A percentile compares a stretch with the other conserved stretches of the same genome.
Evolutionary conservation across 2,329 filamentous ascomycete genomes (phyloP).

Genomic region (Colletotrichum sp.): DNA sequence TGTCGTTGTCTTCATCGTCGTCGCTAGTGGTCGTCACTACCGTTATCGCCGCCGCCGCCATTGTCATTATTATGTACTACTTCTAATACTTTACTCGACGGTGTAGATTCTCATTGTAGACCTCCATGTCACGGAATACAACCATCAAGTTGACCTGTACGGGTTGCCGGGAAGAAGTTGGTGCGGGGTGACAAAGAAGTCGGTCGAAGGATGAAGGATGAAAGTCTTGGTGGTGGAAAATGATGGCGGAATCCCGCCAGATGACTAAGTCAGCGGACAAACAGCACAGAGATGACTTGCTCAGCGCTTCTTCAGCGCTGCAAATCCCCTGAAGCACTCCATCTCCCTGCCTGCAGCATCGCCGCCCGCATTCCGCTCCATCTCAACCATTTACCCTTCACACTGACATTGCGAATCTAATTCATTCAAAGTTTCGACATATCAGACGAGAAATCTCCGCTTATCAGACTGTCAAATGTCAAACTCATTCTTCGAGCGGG

Average conservation of each 20-base stretch:
- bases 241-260: constrained; percentile 16
- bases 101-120: not conserved
- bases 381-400: not conserved
- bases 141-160: not conserved
- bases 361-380: not conserved
- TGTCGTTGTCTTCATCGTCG: too few species aligned
- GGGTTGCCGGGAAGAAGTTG: not conserved
- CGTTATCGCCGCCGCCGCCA: too few species aligned
- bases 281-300: not conserved
- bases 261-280: not conserved
- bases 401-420: not conserved
- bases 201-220: not conserved
- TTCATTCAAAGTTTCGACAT: not conserved
- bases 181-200: not conserved
- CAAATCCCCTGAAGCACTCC: not conserved
- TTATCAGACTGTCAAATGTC: not conserved
- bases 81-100: too few species aligned
- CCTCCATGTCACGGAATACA: not conserved
- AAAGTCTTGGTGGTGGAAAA: not conserved
- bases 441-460: not conserved
- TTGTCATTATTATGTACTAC: too few species aligned
- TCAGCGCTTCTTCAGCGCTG: not conserved
- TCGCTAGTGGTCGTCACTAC: too few species aligned
- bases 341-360: not conserved
- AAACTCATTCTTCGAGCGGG: constrained; percentile 35